Percentiles rank a stretch among this genome's conserved stretches.
Conservation (phyloP, 805 yeast genomes). For the Pichia membranifaciens region DNA sequence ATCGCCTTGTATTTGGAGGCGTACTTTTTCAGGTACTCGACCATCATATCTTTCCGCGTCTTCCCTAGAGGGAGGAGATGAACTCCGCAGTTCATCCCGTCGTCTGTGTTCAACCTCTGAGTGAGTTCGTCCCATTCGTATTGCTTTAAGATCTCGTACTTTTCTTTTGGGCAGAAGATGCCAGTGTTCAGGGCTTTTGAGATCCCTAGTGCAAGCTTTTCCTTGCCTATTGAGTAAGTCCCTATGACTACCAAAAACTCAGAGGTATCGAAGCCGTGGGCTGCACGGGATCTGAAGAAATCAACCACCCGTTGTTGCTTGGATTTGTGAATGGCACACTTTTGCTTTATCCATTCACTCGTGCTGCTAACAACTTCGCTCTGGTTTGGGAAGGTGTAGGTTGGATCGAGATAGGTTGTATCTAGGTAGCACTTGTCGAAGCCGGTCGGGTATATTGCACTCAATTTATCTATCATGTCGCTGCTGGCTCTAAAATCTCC, state of each 20-base stretch:
- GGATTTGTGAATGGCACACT: slow-evolving; percentile 19
- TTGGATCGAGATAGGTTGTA: slow-evolving; percentile 81
- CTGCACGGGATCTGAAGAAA: slow-evolving; percentile 21
- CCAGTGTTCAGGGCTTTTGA: slow-evolving; percentile 49
- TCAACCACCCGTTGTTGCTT: slow-evolving; percentile 34
- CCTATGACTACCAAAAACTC: slow-evolving; percentile 61
- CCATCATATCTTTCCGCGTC: slow-evolving; percentile 39
- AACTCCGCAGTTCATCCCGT: slow-evolving; percentile 46
- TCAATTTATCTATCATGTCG: slow-evolving; percentile 39
- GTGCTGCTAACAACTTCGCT: slow-evolving; percentile 55
- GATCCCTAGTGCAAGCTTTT: slow-evolving; percentile 65
- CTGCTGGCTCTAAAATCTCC: slow-evolving; percentile 84
- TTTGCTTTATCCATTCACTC: slow-evolving; percentile 42
- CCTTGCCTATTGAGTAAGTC: slow-evolving; percentile 90
- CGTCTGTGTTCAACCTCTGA: slow-evolving; percentile 34
- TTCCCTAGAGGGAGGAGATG: slow-evolving; percentile 72
- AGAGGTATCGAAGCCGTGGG: slow-evolving; percentile 7
- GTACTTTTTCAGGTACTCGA: slow-evolving; percentile 44
- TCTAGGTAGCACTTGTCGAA: slow-evolving; percentile 74
- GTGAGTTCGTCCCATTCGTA: slow-evolving; percentile 41
- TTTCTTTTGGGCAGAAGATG: slow-evolving; percentile 46
- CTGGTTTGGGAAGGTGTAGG: slow-evolving; percentile 74
- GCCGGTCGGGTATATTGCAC: slow-evolving; percentile 14
- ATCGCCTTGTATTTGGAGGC: slow-evolving; percentile 48
- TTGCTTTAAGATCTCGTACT: slow-evolving; percentile 40